A percentile compares a stretch with the other conserved stretches of the same genome.
Conservation (phyloP, 148 eudicot species). For the Vaccinium myrtillus region DNA sequence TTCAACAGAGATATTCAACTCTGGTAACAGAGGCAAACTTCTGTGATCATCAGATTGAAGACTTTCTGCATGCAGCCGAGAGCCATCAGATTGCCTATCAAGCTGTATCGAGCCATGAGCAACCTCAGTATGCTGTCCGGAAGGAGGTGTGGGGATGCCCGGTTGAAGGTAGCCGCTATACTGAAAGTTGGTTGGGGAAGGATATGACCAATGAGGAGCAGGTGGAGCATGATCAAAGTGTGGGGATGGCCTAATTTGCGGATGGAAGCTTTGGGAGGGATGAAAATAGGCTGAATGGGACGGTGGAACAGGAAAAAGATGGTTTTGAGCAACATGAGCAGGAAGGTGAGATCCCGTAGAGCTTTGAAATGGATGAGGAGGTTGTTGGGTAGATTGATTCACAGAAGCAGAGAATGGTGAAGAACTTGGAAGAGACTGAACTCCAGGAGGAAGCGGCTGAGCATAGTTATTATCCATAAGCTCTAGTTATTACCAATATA, state of each 20-base stretch:
- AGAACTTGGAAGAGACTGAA: constrained; percentile 38
- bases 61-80: constrained; percentile 26
- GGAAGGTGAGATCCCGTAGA: constrained; percentile 31
- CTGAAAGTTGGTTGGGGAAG: constrained; percentile 37
- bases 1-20: constrained; percentile 10
- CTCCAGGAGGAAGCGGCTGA: constrained; percentile 81
- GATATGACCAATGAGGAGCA: constrained; percentile 32
- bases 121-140: constrained; percentile 28
- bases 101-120: constrained; percentile 22
- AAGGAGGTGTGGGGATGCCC: constrained; percentile 32
- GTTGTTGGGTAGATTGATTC: constrained; percentile 17
- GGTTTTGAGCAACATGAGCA: constrained; percentile 30
- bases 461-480: constrained; percentile 51
- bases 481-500: constrained; percentile 4
- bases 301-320: constrained; percentile 31
- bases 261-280: constrained; percentile 34
- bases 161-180: constrained; percentile 27
- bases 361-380: constrained; percentile 42
- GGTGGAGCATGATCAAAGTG: constrained; percentile 34
- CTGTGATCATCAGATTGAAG: constrained; percentile 19
- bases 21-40: constrained; percentile 21
- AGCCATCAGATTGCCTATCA: constrained; percentile 24
- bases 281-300: constrained; percentile 31
- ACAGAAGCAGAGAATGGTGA: constrained; percentile 24
- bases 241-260: constrained; percentile 29